Base-by-base conservation (phyloP, 2,329 filamentous ascomycete species). In the Colletotrichum chrysophilum region DNA sequence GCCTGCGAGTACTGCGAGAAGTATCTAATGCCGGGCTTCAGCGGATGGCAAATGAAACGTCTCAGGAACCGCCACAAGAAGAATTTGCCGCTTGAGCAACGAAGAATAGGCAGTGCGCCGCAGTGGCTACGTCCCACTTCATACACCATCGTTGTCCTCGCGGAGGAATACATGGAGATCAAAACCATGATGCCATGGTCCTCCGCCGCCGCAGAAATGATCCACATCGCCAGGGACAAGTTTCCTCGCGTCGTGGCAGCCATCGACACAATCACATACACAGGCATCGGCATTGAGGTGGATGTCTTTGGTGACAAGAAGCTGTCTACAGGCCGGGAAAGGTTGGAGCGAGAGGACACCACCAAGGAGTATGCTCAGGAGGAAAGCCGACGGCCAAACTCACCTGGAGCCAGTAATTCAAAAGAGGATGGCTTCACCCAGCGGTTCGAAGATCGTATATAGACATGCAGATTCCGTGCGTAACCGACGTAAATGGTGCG, bases 1-100 rank as follows among this genome's bases (percentile, higher is more conserved):
- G 96, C 96, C 48, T 98, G 97, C 84, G 82, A 86, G 26, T 85
- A 93, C 67, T 96, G 94, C 81, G 96, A 98, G 85, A 85, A 88
- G 30, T 91, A 92, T 76, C 92, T 98, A 71, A 97, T 98, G 90
- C 89, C 91, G 2, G 88, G 91, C 38, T 98, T 96, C 90, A 90
- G 91, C 13, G 95, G 95, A 28, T 98, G 96, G 95, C 77, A 80
- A n/a, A 18, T 71, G 3, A 78, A 76, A 16, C 78, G 79, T 21
- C 36, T 77, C 7, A 73, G 79, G 55, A 70, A 70, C 43, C 78
- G 78, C 66, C 81, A 79, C 24, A 71, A 80, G 60, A 78, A 78
- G 68, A 81, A 80, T 24, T 76, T 86, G 16, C 83, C 85, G 12
- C 79, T 87, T 32, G 86, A 87, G 66, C 77, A 84, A 62, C 86